These are phyloP conservation scores for Auricularia sp. DNA, from an alignment of 768 basidiomycete genomes.

Conservation along the genomic window DNA sequence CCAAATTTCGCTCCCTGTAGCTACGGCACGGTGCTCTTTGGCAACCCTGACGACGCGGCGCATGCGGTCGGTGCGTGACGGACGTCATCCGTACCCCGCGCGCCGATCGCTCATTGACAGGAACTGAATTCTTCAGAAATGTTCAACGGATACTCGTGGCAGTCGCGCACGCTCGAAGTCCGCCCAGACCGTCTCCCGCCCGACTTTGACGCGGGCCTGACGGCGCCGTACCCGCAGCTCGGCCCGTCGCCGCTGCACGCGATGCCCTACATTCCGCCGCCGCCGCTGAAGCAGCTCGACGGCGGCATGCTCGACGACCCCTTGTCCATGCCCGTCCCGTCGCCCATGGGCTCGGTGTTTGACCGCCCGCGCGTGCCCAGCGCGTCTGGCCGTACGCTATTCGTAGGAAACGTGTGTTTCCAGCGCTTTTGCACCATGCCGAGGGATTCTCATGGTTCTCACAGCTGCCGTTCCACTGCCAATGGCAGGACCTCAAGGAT, in stretches of 20 bases:
- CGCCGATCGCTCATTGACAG: neutral
- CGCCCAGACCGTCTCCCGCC: constrained; percentile 73
- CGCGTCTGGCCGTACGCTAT: constrained; percentile 32
- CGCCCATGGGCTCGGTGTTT: neutral
- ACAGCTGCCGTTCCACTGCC: constrained; percentile 84
- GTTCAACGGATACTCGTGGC: constrained; percentile 97
- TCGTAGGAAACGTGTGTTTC: constrained; percentile 76
- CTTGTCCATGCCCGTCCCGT: neutral
- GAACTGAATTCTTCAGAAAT: constrained; percentile 38
- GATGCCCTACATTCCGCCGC: neutral
- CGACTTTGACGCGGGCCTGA: constrained; percentile 34
- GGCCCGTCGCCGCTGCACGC: neutral
- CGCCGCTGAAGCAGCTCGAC: neutral
- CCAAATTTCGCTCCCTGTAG: neutral
- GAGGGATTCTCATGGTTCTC: neutral
- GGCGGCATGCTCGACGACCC: neutral
- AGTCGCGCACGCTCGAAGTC: constrained; percentile 84
- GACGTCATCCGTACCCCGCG: neutral
- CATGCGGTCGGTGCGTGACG: constrained; percentile 54
- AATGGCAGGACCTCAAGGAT: constrained; percentile 98
- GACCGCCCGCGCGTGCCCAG: constrained; percentile 9
- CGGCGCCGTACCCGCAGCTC: neutral
- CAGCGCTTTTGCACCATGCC: neutral
- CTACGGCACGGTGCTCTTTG: constrained; percentile 87
- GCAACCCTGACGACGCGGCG: constrained; percentile 88